A percentile compares a stretch with the other conserved stretches of the same genome.
Conservation (phyloP, 2,329 filamentous ascomycete genomes). For the Neofusicoccum umdonicola region DNA sequence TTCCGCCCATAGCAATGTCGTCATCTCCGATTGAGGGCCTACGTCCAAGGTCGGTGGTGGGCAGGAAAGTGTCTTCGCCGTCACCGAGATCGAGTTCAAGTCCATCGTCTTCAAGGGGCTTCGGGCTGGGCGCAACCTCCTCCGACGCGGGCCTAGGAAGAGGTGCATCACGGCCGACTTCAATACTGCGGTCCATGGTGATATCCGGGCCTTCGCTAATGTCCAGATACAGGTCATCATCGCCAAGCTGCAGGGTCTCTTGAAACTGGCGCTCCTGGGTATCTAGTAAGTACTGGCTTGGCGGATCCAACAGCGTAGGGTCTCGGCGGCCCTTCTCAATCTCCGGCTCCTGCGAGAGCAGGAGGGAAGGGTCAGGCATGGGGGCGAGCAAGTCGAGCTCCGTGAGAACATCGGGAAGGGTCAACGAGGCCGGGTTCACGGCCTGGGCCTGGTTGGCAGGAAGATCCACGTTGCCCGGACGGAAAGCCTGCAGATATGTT, state of each 20-base stretch:
- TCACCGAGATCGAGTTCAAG: slow-evolving; percentile 43
- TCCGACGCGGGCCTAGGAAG: slow-evolving; percentile 46
- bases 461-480: slow-evolving; percentile 92
- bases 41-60: slow-evolving; percentile 8
- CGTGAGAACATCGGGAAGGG: slow-evolving; percentile 88
- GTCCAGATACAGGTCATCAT: slow-evolving; percentile 62
- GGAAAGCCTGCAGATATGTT: slow-evolving; percentile 68
- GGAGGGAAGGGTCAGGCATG: slow-evolving; percentile 79
- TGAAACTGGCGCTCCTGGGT: slow-evolving; percentile 16
- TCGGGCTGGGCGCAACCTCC: slow-evolving; percentile 46
- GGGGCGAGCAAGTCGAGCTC: slow-evolving; percentile 80
- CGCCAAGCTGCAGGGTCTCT: slow-evolving; percentile 47
- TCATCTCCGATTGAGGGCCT: slow-evolving; percentile 19
- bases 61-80: slow-evolving; percentile 28
- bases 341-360: slow-evolving; percentile 69
- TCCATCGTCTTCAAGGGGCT: slow-evolving; percentile 53
- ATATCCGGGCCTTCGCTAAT: slow-evolving; percentile 53
- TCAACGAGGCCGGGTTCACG: slow-evolving; percentile 80
- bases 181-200: slow-evolving; percentile 61
- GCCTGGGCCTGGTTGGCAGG: slow-evolving; percentile 73
- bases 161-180: slow-evolving; percentile 85
- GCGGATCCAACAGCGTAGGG: slow-evolving; percentile 45
- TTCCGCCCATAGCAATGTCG: slow-evolving; percentile 45
- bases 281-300: slow-evolving; percentile 25
- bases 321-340: slow-evolving; percentile 49